These are phyloP conservation scores for Penicillium verhagenii DNA, from an alignment of 495 filamentous ascomycete species.

Conservation along the genomic window DNA sequence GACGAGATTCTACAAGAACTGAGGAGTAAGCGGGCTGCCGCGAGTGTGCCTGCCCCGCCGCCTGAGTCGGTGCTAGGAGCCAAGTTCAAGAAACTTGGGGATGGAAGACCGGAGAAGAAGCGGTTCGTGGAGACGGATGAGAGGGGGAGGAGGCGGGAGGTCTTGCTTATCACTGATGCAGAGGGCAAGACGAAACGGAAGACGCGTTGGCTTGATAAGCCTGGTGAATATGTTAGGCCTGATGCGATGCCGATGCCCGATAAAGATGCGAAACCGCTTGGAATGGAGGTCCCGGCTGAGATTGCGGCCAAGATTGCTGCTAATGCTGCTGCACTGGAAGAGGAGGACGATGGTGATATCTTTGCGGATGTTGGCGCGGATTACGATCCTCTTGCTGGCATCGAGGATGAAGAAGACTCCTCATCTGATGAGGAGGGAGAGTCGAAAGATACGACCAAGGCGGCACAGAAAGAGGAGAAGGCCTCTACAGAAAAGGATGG, in stretches of 20 bases:
- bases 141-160: constrained; percentile 65
- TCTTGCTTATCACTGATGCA: constrained; percentile 81
- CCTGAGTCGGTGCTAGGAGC: constrained; percentile 61
- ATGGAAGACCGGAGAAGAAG: constrained; percentile 53
- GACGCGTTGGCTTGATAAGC: constrained; percentile 53
- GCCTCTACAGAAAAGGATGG: constrained; percentile 13
- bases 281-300: constrained; percentile 73
- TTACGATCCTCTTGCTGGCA: constrained; percentile 80
- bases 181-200: constrained; percentile 88
- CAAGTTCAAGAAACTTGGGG: constrained; percentile 80
- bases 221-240: constrained; percentile 36
- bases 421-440: constrained; percentile 50
- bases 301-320: constrained; percentile 31
- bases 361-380: constrained; percentile 85
- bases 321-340: constrained; percentile 41
- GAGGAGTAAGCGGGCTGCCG: constrained; percentile 64
- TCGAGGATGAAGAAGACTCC: constrained; percentile 55
- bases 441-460: constrained; percentile 1
- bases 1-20: constrained; percentile 82
- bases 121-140: constrained; percentile 74
- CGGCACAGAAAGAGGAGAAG: constrained; percentile 20
- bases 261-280: constrained; percentile 63
- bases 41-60: constrained; percentile 53
- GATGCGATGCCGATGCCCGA: constrained; percentile 59
- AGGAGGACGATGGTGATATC: constrained; percentile 67